Base-by-base conservation (phyloP, 805 yeast species). In the Vanderwaltozyma tropicalis region DNA sequence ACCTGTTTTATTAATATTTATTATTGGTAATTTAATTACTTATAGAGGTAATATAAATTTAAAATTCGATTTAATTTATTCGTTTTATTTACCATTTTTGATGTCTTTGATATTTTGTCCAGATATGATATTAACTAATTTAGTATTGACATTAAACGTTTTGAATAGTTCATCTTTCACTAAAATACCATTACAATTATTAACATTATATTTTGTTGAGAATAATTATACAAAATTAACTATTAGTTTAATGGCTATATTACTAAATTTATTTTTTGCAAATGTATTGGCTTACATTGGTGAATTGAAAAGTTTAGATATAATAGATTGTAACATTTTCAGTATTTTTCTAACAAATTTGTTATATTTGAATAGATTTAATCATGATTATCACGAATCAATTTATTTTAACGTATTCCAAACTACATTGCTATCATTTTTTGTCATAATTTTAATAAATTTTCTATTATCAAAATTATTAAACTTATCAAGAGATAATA, bases 321-420 rank as follows among this genome's bases (percentile, higher is more conserved):
- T 42, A 6, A 53, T 64, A 12, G 71, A 66, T 30, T 63, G 63
- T 32, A 55, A 62, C 21, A 21, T 66, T 14, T 66, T 66, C 46
- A 59, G 66, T 39, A 53, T 63, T 15, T 38, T 62, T 21, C 34
- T 62, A 10, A 57, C 65, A 2, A 64, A 66, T 36, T 40, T 57
- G 8, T 34, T 65, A n/a, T 60, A 38, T 35, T 40, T 66, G 26
- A 43, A 54, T 10, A 18, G 15, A 13, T 12, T 26, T 14, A 9
- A 14, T 26, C 4, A 24, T 24, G 25, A n/a, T 26, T 3, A n/a
- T 6, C 9, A 4, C 12, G 18, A 15, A 11, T n/a, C 52, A 2
- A 31, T 62, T 1, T 48, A 55, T 22, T 52, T 62, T 37, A 45
- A 53, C 12, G 46, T 66, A 13, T 38, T 65, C 14, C 59, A 58